Evolutionary conservation across 2,329 filamentous ascomycete species (phyloP).

Genomic region (Bipolaris bicolor): DNA sequence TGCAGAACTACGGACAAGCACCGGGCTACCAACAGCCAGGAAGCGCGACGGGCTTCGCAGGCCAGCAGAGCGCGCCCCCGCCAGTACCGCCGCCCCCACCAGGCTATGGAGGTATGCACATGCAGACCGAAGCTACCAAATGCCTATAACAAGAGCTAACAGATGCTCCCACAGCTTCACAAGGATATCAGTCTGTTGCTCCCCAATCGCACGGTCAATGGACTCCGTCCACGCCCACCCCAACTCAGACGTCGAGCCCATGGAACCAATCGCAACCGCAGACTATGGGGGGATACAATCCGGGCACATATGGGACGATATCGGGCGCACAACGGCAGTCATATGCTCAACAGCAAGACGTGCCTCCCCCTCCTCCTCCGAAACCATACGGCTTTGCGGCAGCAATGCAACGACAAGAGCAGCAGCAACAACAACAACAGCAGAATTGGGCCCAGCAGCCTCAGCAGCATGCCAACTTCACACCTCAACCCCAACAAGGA

Average conservation of each 20-base stretch:
- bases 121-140: not conserved
- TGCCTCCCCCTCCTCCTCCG: conserved; percentile 46
- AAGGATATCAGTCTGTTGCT: conserved; percentile 33
- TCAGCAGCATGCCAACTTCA: conserved; percentile 28
- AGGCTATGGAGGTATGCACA: conserved; percentile 37
- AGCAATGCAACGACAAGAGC: conserved; percentile 31
- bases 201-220: conserved; percentile 41
- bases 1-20: conserved; percentile 44
- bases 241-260: conserved; percentile 26
- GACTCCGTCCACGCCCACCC: conserved; percentile 34
- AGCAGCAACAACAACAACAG: conserved; percentile 15
- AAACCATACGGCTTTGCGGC: conserved; percentile 44
- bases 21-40: conserved; percentile 41
- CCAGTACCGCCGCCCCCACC: conserved; percentile 31
- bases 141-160: conserved; percentile 7
- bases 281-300: conserved; percentile 36
- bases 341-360: conserved; percentile 35
- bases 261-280: conserved; percentile 37
- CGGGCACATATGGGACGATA: conserved; percentile 44
- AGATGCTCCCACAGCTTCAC: conserved; percentile 11
- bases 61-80: conserved; percentile 23
- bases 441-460: conserved; percentile 27
- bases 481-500: conserved; percentile 34
- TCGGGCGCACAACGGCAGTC: conserved; percentile 27
- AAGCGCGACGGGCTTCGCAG: conserved; percentile 38